Evolutionary conservation across 768 basidiomycete genomes (phyloP), one percentile per base, ranked within the genome.

Genomic region (Crucibulum laeve): DNA sequence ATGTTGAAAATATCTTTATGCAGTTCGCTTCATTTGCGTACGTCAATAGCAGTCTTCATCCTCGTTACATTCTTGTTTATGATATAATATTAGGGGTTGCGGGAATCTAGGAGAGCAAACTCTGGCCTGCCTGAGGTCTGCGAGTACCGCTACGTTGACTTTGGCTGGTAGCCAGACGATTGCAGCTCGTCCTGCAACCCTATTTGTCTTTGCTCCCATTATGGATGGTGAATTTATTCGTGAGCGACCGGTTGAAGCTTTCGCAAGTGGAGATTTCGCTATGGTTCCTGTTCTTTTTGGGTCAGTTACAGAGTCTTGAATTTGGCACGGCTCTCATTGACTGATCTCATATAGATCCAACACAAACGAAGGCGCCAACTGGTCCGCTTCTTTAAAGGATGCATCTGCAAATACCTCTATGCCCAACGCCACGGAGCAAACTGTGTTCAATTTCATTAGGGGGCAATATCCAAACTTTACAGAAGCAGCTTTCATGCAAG

Each of bases 261-360:
- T 70, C 45, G 53, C 46, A 5, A 53, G 55, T 25, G 67, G 70
- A 6, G 44, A 48, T 11, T 73, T 73, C 47, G 59, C 67, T 3
- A 54, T 50, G 14, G 65, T 73, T 7, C 68, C 71, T 0, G 59
- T 69, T 4, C 52, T 73, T n/a, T 70, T 67, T 41, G 71, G 71
- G 62, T 63, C 41, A 36, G 59, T 34, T 28, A 7, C 41, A 11
- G 15, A 8, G 6, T 7, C 21, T 18, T 17, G 14, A 23, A n/a
- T n/a, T n/a, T 19, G 11, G 28, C 5, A 30, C 6, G 33, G 2
- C 5, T 35, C 19, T 24, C 13, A 32, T 39, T 23, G 18, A 25
- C 3, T 41, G 24, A 5, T 4, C 11, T 14, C 35, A 0, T 26
- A 11, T 43, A 66, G 64, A 5, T 68, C 70, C 11, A 73, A 73